These are phyloP conservation scores for Leishmania mexicana DNA, from an alignment of 208 protist genomes.

Conservation along the genomic window DNA sequence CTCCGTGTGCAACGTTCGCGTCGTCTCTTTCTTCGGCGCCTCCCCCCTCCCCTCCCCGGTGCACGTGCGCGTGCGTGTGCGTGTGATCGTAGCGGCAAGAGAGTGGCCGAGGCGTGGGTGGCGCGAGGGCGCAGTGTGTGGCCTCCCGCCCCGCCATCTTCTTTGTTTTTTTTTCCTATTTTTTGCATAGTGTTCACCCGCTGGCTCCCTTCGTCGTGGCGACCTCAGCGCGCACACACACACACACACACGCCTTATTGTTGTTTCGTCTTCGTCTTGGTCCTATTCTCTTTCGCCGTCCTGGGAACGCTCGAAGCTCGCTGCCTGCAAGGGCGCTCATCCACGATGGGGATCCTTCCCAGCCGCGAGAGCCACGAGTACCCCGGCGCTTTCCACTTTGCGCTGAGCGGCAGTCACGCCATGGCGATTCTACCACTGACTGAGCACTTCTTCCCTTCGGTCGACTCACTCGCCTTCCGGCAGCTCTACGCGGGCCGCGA, in stretches of 20 bases:
- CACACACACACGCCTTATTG: not conserved
- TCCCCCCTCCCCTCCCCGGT: too few relatives aligned
- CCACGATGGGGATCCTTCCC: conserved; percentile 57
- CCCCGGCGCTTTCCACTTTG: conserved; percentile 46
- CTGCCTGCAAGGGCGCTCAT: not conserved
- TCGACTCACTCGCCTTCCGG: conserved; percentile 52
- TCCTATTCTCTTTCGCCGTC: not conserved
- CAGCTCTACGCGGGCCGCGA: conserved; percentile 55
- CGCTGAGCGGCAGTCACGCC: conserved; percentile 40
- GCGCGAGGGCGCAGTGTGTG: not conserved
- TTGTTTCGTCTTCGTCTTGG: not conserved
- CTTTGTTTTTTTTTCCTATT: not conserved
- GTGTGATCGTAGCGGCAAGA: not conserved
- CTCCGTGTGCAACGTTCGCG: too few relatives aligned
- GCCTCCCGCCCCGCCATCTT: not conserved
- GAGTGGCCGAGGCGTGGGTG: not conserved
- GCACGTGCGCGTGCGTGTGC: not conserved
- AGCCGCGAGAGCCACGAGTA: conserved; percentile 57
- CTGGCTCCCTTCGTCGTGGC: not conserved
- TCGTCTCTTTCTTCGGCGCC: too few relatives aligned
- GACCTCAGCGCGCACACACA: not conserved
- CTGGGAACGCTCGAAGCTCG: not conserved
- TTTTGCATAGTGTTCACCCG: not conserved
- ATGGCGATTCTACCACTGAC: conserved; percentile 53
- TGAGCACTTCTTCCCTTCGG: conserved; percentile 59